A percentile compares a stretch with the other conserved stretches of the same genome.
These are phyloP conservation scores for Candida broadrunensis DNA, from an alignment of 805 yeast species.

Conservation along the genomic window DNA sequence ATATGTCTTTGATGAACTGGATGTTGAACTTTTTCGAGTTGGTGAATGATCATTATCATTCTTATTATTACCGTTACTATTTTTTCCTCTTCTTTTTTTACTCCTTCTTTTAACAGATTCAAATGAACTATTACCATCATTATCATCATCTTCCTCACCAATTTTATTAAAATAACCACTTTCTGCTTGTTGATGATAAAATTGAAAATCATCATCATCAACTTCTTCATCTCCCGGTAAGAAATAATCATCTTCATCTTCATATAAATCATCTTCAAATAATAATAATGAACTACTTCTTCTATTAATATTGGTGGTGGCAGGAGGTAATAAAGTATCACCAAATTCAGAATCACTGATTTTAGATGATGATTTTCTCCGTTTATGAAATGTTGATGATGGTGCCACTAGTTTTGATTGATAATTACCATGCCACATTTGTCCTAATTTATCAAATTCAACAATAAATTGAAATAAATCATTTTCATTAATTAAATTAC, in stretches of 20 bases:
- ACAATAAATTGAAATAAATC: constrained; percentile 62
- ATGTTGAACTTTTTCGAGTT: not conserved
- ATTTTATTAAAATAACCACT: constrained; percentile 4
- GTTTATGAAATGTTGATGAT: not conserved
- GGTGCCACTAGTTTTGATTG: constrained; percentile 7
- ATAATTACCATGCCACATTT: constrained; percentile 13
- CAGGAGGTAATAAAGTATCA: not conserved
- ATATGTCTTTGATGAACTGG: not conserved
- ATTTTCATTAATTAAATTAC: constrained; percentile 52
- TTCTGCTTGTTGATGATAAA: constrained; percentile 7
- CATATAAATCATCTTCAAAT: not conserved
- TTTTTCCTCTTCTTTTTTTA: not conserved
- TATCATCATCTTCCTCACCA: not conserved
- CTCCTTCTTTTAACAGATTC: not conserved
- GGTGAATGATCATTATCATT: no score
- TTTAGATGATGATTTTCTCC: not conserved
- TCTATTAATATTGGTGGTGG: not conserved
- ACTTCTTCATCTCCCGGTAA: not conserved
- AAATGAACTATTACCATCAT: not conserved
- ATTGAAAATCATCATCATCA: constrained; percentile 1
- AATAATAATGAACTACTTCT: not conserved
- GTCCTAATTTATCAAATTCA: constrained; percentile 17
- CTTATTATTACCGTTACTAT: no score
- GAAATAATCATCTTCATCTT: not conserved
- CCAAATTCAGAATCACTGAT: not conserved